Conservation (phyloP, 768 basidiomycete genomes). For the Suillus clintonianus region DNA sequence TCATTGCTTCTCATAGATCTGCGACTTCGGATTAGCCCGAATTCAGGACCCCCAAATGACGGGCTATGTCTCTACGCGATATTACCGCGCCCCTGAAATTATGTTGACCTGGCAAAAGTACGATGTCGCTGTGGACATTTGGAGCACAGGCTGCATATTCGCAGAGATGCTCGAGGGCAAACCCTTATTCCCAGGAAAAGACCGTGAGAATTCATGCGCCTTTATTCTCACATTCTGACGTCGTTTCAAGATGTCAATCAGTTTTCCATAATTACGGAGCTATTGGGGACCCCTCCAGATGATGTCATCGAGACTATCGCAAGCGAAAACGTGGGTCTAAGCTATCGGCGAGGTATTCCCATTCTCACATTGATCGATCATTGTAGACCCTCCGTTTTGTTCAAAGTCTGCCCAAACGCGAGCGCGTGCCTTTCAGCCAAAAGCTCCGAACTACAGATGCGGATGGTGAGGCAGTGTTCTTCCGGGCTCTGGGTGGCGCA, state of each 20-base stretch:
- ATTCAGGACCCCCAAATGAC: conserved; percentile 99
- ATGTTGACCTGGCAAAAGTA: conserved; percentile 99
- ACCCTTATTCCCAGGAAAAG: conserved; percentile 98
- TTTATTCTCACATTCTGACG: conserved; percentile 11
- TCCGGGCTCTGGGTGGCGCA: neutral
- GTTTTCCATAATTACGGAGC: conserved; percentile 98
- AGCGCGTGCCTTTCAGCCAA: conserved; percentile 92
- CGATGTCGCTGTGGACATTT: conserved; percentile 98
- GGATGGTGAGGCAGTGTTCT: conserved; percentile 56
- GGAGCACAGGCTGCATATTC: conserved; percentile 99
- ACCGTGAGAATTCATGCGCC: conserved; percentile 67
- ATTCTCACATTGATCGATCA: conserved; percentile 14
- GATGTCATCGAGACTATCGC: conserved; percentile 99
- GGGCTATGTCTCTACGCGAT: conserved; percentile 97
- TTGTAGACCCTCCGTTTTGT: conserved; percentile 94
- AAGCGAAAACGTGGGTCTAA: conserved; percentile 83
- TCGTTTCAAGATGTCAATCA: conserved; percentile 89
- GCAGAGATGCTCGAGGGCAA: conserved; percentile 99
- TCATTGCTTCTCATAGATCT: conserved; percentile 61
- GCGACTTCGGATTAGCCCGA: conserved; percentile 97
- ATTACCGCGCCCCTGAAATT: conserved; percentile 99
- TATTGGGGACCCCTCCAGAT: conserved; percentile 97
- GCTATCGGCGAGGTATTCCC: neutral
- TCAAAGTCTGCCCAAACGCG: conserved; percentile 94
- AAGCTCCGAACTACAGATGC: conserved; percentile 89